Base-by-base conservation (phyloP, 2,329 filamentous ascomycete genomes). In the Fusarium sp. region DNA sequence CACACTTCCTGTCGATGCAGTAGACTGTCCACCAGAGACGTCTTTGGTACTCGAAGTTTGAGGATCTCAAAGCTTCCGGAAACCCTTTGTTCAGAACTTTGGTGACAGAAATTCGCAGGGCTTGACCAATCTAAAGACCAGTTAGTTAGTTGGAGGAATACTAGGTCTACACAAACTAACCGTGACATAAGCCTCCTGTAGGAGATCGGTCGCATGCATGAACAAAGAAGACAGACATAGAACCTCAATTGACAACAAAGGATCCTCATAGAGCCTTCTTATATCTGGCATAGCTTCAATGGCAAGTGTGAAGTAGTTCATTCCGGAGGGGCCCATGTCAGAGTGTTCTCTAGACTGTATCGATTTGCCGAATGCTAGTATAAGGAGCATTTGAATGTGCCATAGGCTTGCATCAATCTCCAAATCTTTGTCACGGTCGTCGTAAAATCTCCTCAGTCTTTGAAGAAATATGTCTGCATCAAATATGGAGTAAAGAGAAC, bases 11-110 rank as follows among this genome's bases (percentile, higher is more conserved):
- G 17, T 76, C 74, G 10, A 76, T 75, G 15, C 74, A 76, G 42
- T 75, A 76, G 8, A 74, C 65, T 15, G 70, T 70, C 74, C 73
- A 76, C 74, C 70, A 76, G 8, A 76, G 59, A 9, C 63, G 67
- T 18, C 73, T 69, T 50, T 63, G 65, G 42, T 75, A 70, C 60
- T 72, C 68, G 6, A 70, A 56, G 32, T 70, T 70, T 24, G 68
- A 36, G 2, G 70, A 70, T 35, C 57, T 70, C 39, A 72, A 32
- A 4, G 58, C 67, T 61, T 75, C 73, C 1, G 73, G 67, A 28
- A 75, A 70, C n/a, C 63, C 48, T 38, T 71, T 56, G 28, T 75
- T 73, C 39, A 75, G 36, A 3, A 68, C 62, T 38, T 75, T 69
- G 14, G 70, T 75, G 6, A 75, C 66, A 10, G 73, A 66, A 20